phyloP scores from a whole-genome alignment of 2,329 filamentous ascomycete species.

The Myrmaecium sp. region DNA sequence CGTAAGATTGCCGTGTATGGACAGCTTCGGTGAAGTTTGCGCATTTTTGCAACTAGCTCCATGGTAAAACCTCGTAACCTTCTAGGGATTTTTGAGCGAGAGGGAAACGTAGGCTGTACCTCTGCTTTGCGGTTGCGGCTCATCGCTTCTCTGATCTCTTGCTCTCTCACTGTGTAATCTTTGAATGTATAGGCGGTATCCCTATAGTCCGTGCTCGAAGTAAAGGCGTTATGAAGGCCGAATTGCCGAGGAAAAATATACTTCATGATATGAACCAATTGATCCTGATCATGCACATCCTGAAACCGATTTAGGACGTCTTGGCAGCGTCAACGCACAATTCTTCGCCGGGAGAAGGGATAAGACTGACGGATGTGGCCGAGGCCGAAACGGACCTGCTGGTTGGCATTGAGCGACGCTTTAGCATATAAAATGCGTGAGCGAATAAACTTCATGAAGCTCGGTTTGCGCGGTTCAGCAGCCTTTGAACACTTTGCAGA shows the following conservation, averaged over 20 bases:
- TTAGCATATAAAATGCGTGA: constrained; percentile 76
- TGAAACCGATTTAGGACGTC: constrained; percentile 65
- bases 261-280: constrained; percentile 62
- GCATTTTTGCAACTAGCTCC: constrained; percentile 48
- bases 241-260: constrained; percentile 92
- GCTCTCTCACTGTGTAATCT: constrained; percentile 72
- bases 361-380: constrained; percentile 56
- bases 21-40: constrained; percentile 54
- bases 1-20: constrained; percentile 63
- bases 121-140: constrained; percentile 21
- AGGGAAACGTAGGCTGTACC: no score
- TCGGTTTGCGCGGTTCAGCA: constrained; percentile 18
- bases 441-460: constrained; percentile 58
- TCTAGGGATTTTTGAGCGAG: constrained; percentile 41
- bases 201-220: constrained; percentile 43
- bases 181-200: constrained; percentile 60
- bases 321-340: constrained; percentile 22
- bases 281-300: constrained; percentile 27
- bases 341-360: not conserved
- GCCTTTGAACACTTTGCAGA: constrained; percentile 3
- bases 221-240: constrained; percentile 82
- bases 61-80: constrained; percentile 47
- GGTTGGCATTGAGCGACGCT: constrained; percentile 50
- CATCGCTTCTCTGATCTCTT: constrained; percentile 45
- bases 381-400: constrained; percentile 55